These are phyloP conservation scores for Backusella mclennaniae DNA, from an alignment of 192 early-diverging fungal genomes.

Conservation along the genomic window DNA sequence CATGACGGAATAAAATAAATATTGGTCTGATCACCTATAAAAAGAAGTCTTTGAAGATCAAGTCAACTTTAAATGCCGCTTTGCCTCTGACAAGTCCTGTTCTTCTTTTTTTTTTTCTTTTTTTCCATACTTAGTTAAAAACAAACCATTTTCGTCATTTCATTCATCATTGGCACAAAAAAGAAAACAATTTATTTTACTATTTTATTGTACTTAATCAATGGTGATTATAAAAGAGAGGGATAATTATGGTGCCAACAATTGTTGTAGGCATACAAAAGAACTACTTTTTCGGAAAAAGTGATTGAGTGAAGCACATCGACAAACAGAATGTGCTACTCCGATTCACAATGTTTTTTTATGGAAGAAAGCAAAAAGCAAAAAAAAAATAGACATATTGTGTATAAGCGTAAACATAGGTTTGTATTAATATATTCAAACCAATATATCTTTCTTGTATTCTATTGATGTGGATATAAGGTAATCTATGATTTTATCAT, in stretches of 20 bases:
- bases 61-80: background rate
- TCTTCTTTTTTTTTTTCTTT: background rate
- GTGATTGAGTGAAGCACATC: background rate
- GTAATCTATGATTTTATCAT: no score
- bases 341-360: background rate
- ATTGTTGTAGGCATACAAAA: background rate
- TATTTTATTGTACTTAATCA: background rate
- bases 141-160: background rate
- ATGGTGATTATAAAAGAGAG: background rate
- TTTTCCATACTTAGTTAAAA: background rate
- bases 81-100: background rate
- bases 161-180: background rate
- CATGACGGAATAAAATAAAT: slow-evolving; percentile 4
- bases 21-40: background rate
- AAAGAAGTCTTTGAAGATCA: background rate
- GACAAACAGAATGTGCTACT: background rate
- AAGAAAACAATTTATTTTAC: background rate
- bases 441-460: background rate
- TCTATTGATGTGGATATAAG: background rate
- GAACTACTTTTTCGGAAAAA: background rate
- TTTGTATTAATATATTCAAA: background rate
- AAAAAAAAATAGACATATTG: background rate
- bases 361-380: background rate
- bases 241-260: background rate
- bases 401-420: background rate